Evolutionary conservation across 192 early-diverging fungal genomes (phyloP).

Genomic region (Podila horticola): DNA sequence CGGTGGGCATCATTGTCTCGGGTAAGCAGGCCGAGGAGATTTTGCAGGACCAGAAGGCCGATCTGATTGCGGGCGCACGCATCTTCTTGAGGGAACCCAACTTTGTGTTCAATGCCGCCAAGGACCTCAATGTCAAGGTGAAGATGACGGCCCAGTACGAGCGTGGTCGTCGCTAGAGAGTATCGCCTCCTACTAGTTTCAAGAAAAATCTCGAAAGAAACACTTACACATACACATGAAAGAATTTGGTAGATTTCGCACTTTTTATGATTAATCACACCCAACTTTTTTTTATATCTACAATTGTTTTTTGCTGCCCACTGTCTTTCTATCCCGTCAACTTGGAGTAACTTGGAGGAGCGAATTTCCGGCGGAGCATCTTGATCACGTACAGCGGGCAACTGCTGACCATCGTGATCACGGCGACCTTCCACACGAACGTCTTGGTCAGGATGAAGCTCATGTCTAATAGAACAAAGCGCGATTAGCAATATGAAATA

Average conservation of each 20-base stretch:
- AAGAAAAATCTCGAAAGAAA: not conserved
- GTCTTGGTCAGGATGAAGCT: conserved; percentile 84
- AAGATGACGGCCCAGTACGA: conserved; percentile 72
- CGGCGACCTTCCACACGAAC: conserved; percentile 91
- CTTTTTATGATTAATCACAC: no score
- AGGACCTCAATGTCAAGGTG: conserved; percentile 70
- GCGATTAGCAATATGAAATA: conserved; percentile 4
- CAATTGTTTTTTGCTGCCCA: not conserved
- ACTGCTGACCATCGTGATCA: conserved; percentile 89
- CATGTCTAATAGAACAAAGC: conserved; percentile 62
- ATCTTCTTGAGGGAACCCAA: conserved; percentile 74
- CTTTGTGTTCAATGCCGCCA: conserved; percentile 74
- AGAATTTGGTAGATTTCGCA: not conserved
- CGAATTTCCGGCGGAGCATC: conserved; percentile 76
- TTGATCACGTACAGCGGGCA: conserved; percentile 91
- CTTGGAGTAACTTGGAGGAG: conserved; percentile 93
- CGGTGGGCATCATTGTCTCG: conserved; percentile 80
- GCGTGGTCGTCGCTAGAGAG: not conserved
- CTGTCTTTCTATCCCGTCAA: conserved; percentile 54
- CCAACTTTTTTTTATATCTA: conserved; percentile 6
- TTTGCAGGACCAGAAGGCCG: conserved; percentile 70
- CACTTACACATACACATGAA: no score
- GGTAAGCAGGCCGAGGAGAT: conserved; percentile 78
- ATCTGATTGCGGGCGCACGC: conserved; percentile 80
- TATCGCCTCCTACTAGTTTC: not conserved